Conservation (phyloP, 352 stramenopile species). For the Pythium dissotocum region DNA sequence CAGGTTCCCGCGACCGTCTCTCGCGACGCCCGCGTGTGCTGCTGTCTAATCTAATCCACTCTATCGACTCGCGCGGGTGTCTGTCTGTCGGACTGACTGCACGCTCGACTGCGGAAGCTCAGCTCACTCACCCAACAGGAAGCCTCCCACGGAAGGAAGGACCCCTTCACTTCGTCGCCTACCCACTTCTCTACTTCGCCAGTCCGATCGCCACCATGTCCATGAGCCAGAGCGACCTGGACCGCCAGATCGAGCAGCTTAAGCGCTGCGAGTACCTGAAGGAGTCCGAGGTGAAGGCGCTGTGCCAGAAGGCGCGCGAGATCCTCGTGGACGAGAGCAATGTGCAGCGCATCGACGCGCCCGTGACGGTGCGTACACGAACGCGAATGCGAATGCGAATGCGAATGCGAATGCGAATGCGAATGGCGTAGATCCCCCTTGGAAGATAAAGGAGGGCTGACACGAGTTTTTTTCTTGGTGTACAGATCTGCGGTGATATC, state of each 20-base stretch:
- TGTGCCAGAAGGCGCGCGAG: constrained; percentile 97
- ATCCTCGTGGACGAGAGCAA: constrained; percentile 99
- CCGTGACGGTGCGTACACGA: constrained; percentile 92
- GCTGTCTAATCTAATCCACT: not conserved
- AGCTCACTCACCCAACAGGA: not conserved
- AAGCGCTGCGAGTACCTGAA: constrained; percentile 98
- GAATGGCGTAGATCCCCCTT: constrained; percentile 1
- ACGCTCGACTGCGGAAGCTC: not conserved
- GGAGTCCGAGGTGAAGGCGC: constrained; percentile 97
- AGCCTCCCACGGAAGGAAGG: not conserved
- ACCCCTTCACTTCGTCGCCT: constrained; percentile 7
- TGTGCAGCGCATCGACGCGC: constrained; percentile 98
- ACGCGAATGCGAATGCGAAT: not conserved
- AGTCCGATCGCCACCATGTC: constrained; percentile 41
- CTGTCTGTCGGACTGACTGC: constrained; percentile 2
- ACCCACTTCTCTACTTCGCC: not conserved
- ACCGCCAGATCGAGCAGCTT: constrained; percentile 89
- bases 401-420: not conserved
- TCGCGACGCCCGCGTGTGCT: not conserved
- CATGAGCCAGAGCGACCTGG: constrained; percentile 83
- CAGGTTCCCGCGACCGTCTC: constrained; percentile 14
- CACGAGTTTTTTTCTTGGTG: constrained; percentile 1
- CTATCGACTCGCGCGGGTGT: not conserved
- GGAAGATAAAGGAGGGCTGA: constrained; percentile 3
- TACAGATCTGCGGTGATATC: constrained; percentile 98